Evolutionary conservation across 2,329 filamentous ascomycete genomes (phyloP), one percentile per base, ranked within the genome.

Genomic region (Xylariomycetidae sp.): DNA sequence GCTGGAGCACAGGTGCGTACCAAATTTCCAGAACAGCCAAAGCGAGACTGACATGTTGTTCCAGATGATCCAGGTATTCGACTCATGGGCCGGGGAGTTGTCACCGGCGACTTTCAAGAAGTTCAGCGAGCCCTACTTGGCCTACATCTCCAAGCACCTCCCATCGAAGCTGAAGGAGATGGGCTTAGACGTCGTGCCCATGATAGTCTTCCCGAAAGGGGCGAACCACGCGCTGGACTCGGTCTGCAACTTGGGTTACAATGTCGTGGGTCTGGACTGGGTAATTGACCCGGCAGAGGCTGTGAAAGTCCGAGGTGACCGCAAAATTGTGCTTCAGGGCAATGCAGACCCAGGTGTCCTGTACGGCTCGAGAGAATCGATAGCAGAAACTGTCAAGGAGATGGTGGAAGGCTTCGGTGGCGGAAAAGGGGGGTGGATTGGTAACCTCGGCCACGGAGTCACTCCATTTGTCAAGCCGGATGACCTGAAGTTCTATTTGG

Each of bases 121-220:
- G 35, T 93, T 96, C 59, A 82, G 86, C 2, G 75, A 92, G 46
- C 92, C 92, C 1, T 95, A 90, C 56, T 72, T 98, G 33, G 74
- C 75, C 26, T 79, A 89, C 56, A 96, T 98, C 48, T 79, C 88
- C 9, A 70, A 82, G 47, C 75, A 89, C 47, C 72, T 98, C 4
- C 90, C 90, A 1, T 70, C 68, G 48, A 79, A 78, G 40, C 65
- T 96, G 37, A 67, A 74, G 48, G 82, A 85, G 56, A 70, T 93
- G 54, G 79, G 80, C 0, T 64, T 90, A 32, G 84, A 89, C 37
- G 71, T 68, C 9, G 90, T 98, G 3, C 92, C 92, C 3, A 95
- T 96, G 89, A 93, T 89, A 5, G 88, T 96, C 16, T 98, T 98
- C 60, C 88, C 92, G 22, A 98, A 98, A 68, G 92, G 92, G 9